phyloP scores from a whole-genome alignment of 2,329 filamentous ascomycete genomes.

The Fusarium sublunatum region DNA sequence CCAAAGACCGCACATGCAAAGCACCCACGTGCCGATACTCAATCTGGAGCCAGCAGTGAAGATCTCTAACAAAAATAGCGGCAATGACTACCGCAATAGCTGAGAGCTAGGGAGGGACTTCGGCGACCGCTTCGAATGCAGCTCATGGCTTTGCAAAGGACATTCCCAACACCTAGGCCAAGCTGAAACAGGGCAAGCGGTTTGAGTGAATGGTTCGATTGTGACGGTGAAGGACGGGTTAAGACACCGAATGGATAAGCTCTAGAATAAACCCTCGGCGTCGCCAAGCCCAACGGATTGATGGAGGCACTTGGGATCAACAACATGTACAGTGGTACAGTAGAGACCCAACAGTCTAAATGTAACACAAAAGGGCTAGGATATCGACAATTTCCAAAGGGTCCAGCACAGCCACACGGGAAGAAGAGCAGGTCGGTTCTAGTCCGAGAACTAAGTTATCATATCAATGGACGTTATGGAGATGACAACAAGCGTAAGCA shows the following conservation, averaged over 20 bases:
- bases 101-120: constrained; percentile 26
- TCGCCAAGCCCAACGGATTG: constrained; percentile 18
- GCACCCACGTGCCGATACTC: constrained; percentile 36
- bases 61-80: constrained; percentile 30
- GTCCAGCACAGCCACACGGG: constrained; percentile 38
- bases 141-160: constrained; percentile 31
- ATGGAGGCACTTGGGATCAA: constrained; percentile 18
- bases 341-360: neutral
- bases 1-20: constrained; percentile 22
- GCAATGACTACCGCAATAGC: constrained; percentile 14
- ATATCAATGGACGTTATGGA: constrained; percentile 5
- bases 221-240: constrained; percentile 25
- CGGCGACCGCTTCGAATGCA: constrained; percentile 38
- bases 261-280: constrained; percentile 11
- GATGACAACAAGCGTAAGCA: constrained; percentile 6
- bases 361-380: constrained; percentile 18
- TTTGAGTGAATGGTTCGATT: constrained; percentile 43
- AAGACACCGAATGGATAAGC: constrained; percentile 19
- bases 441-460: constrained; percentile 16
- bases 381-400: constrained; percentile 20
- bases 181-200: constrained; percentile 40
- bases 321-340: constrained; percentile 5
- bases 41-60: constrained; percentile 29
- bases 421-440: constrained; percentile 24
- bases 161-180: constrained; percentile 37